Evolutionary conservation across 805 yeast genomes (phyloP).

Genomic region (Torulaspora delbrueckii): DNA sequence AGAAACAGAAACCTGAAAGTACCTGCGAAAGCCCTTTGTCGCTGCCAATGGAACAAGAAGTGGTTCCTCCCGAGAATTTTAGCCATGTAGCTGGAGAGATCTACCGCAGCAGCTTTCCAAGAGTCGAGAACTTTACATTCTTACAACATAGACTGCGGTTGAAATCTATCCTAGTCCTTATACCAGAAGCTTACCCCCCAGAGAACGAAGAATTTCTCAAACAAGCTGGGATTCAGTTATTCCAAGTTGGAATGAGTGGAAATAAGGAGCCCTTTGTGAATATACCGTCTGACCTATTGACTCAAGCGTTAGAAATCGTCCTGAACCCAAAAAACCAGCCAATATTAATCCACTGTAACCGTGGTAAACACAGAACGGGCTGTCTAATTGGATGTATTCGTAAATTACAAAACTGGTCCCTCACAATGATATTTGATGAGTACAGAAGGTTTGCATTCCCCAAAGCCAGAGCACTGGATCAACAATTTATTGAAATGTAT

Average conservation of each 20-base stretch:
- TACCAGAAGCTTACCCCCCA: conserved; percentile 87
- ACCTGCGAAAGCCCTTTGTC: conserved; percentile 3
- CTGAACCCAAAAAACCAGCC: conserved; percentile 88
- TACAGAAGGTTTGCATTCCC: conserved; percentile 93
- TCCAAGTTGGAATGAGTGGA: conserved; percentile 90
- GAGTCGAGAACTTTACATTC: conserved; percentile 74
- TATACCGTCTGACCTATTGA: conserved; percentile 60
- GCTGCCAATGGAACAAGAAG: conserved; percentile 23
- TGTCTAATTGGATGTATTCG: conserved; percentile 92
- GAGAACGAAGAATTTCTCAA: conserved; percentile 64
- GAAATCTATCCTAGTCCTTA: conserved; percentile 73
- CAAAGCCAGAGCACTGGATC: conserved; percentile 91
- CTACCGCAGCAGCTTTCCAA: conserved; percentile 86
- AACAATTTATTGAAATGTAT: conserved; percentile 88
- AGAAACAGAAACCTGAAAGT: neutral
- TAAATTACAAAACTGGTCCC: conserved; percentile 84
- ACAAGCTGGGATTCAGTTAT: conserved; percentile 58
- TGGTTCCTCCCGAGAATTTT: conserved; percentile 82
- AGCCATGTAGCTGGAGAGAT: conserved; percentile 73
- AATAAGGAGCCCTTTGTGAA: conserved; percentile 93
- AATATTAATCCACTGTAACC: conserved; percentile 84
- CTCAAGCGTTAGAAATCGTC: conserved; percentile 75
- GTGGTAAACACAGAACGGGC: conserved; percentile 97
- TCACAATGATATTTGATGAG: conserved; percentile 92
- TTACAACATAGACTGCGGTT: conserved; percentile 52